These are phyloP conservation scores for Ganoderma resinaceum DNA, from an alignment of 1,284 basidiomycete genomes.

Conservation along the genomic window DNA sequence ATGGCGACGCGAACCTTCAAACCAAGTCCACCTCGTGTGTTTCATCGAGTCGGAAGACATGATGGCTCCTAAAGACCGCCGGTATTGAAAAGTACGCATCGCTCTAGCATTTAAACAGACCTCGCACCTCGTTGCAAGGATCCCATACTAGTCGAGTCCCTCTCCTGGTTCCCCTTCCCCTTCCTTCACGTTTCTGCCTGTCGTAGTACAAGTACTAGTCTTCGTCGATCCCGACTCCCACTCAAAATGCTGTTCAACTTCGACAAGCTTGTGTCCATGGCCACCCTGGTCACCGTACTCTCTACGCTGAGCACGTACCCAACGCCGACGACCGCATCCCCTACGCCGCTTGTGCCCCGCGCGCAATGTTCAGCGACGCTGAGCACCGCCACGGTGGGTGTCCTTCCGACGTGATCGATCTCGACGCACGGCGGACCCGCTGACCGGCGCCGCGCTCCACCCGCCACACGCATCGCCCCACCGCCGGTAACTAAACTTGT, in stretches of 20 bases:
- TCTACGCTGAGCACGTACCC: slow-evolving; percentile 12
- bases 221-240: background rate
- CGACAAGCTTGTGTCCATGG: slow-evolving; percentile 15
- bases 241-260: slow-evolving; percentile 17
- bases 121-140: background rate
- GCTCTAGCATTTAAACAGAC: background rate
- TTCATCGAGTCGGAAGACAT: background rate
- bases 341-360: slow-evolving; percentile 1
- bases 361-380: slow-evolving; percentile 23
- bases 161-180: no score
- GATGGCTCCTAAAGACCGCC: background rate
- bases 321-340: background rate
- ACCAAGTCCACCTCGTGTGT: background rate
- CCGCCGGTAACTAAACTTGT: background rate
- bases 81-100: background rate
- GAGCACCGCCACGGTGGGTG: slow-evolving; percentile 14
- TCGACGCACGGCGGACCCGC: background rate
- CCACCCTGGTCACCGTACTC: slow-evolving; percentile 15
- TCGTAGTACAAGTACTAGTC: background rate
- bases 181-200: background rate
- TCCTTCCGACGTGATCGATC: background rate
- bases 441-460: background rate
- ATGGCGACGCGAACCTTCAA: background rate
- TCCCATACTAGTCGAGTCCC: no score
- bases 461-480: background rate